phyloP scores from a whole-genome alignment of 148 eudicot species.

The Vaccinium macrocarpon region DNA sequence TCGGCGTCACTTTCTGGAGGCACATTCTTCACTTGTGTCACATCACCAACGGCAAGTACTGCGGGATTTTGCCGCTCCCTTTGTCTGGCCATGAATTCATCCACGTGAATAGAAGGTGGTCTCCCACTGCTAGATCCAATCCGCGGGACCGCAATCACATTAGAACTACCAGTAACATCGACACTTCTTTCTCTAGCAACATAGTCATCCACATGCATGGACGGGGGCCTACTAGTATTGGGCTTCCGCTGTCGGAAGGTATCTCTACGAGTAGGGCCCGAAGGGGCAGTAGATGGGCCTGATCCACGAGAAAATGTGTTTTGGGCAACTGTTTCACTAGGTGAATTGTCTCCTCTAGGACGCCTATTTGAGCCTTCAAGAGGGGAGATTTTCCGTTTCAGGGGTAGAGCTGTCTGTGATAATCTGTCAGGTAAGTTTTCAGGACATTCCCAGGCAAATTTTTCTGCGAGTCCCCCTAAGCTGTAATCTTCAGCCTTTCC shows the following conservation, averaged over 20 bases:
- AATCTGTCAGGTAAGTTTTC: constrained; percentile 80
- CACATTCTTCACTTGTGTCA: constrained; percentile 40
- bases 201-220: constrained; percentile 98
- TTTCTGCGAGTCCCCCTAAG: constrained; percentile 51
- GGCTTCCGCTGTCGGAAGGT: constrained; percentile 90
- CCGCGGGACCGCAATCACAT: constrained; percentile 87
- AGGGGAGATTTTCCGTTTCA: constrained; percentile 69
- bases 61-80: constrained; percentile 77
- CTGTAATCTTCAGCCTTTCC: constrained; percentile 55
- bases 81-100: constrained; percentile 95
- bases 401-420: constrained; percentile 56
- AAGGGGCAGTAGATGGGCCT: constrained; percentile 42
- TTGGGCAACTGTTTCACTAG: constrained; percentile 38
- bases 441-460: constrained; percentile 89
- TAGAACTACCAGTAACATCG: constrained; percentile 66
- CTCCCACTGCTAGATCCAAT: constrained; percentile 82
- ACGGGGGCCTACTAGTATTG: constrained; percentile 96
- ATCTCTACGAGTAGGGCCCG: constrained; percentile 75
- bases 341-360: constrained; percentile 61
- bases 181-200: constrained; percentile 92
- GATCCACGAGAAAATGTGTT: constrained; percentile 54
- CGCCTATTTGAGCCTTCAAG: constrained; percentile 65
- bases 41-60: constrained; percentile 47
- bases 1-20: constrained; percentile 42
- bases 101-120: constrained; percentile 97